These are phyloP conservation scores for Populus simonii DNA, from an alignment of 345 rosid species.

Conservation along the genomic window DNA sequence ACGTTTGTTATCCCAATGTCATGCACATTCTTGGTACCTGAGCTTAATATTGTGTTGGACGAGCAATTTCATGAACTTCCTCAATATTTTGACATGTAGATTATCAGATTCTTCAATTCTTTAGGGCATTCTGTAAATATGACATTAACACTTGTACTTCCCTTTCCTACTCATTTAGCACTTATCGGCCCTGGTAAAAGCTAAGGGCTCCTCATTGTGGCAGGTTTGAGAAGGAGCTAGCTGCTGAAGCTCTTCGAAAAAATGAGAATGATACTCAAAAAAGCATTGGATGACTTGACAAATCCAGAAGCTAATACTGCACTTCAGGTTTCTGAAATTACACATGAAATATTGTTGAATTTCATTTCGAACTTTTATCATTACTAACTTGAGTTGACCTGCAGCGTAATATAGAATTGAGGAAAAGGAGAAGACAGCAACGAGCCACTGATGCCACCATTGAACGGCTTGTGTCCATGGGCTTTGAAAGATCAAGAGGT, in stretches of 20 bases:
- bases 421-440: conserved; percentile 62
- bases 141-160: background rate
- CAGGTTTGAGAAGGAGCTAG: conserved; percentile 83
- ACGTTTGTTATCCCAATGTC: background rate
- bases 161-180: background rate
- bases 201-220: conserved; percentile 18
- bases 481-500: conserved; percentile 83
- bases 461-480: conserved; percentile 77
- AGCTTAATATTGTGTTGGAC: background rate
- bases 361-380: background rate
- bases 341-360: background rate
- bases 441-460: conserved; percentile 28
- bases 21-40: background rate
- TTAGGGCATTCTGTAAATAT: background rate
- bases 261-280: conserved; percentile 74
- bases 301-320: conserved; percentile 58
- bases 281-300: conserved; percentile 87
- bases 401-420: conserved; percentile 63
- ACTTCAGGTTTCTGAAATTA: conserved; percentile 49
- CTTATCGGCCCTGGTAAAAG: background rate
- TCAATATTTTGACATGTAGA: conserved; percentile 1
- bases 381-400: conserved; percentile 15
- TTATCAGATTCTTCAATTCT: background rate
- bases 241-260: conserved; percentile 87
- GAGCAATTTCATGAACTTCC: background rate